Evolutionary conservation across 106 monocot genomes (phyloP).

Genomic region (Phalaenopsis aphrodite): DNA sequence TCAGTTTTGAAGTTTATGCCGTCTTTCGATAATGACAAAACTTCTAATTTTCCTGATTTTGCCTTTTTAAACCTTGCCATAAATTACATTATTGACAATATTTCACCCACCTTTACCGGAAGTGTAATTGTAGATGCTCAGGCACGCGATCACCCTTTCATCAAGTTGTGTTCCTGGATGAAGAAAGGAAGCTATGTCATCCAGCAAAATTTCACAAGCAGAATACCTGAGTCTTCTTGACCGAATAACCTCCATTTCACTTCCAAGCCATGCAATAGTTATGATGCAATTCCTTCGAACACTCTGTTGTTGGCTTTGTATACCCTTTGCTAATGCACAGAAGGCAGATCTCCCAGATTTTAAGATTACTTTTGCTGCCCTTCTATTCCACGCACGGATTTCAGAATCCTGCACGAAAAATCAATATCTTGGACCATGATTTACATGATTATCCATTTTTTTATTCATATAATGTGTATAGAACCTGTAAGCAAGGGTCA

Average conservation of each 20-base stretch:
- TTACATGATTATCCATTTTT: neutral
- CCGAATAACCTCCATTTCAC: conserved; percentile 42
- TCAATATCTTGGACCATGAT: neutral
- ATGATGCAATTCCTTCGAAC: conserved; percentile 70
- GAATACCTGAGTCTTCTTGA: conserved; percentile 52
- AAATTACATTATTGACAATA: neutral
- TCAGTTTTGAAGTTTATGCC: too few species aligned
- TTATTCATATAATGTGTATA: neutral
- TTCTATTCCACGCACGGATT: conserved; percentile 58
- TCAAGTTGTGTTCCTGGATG: conserved; percentile 89
- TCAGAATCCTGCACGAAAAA: conserved; percentile 58
- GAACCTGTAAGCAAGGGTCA: conserved; percentile 91
- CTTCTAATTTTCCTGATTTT: too few species aligned
- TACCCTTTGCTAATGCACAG: conserved; percentile 59
- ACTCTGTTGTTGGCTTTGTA: conserved; percentile 62
- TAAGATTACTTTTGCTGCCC: conserved; percentile 43
- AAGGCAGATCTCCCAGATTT: conserved; percentile 47
- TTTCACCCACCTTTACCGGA: conserved; percentile 71
- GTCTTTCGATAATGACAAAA: too few species aligned
- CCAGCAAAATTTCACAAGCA: conserved; percentile 66
- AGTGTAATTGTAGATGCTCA: conserved; percentile 77
- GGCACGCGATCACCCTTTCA: conserved; percentile 79
- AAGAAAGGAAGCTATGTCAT: conserved; percentile 54
- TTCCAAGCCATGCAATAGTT: conserved; percentile 76
- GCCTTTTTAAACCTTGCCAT: too few species aligned